phyloP scores from a whole-genome alignment of 306 rosid species.

The Lupinus albus region DNA sequence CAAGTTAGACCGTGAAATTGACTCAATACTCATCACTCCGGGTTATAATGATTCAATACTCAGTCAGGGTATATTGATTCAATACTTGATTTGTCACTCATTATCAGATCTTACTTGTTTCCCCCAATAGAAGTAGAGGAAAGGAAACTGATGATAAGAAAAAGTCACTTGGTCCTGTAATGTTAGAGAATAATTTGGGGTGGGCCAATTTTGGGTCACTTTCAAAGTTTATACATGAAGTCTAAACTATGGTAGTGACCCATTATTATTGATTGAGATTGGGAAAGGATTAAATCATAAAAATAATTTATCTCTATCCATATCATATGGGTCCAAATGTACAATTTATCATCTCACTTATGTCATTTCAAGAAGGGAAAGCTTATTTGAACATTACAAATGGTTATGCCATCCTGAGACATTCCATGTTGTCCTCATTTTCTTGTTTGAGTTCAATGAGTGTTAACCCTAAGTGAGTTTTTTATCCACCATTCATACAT shows the following conservation, averaged over 20 bases:
- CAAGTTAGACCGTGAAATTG: too few relatives aligned
- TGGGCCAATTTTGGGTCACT: slow-evolving; percentile 35
- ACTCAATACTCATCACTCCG: too few relatives aligned
- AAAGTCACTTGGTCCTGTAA: background rate
- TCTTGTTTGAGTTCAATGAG: too few relatives aligned
- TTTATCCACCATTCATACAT: too few relatives aligned
- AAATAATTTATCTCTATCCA: background rate
- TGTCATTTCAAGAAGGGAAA: slow-evolving; percentile 21
- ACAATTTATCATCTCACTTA: background rate
- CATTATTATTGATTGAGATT: slow-evolving; percentile 29
- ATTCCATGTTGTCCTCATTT: too few relatives aligned
- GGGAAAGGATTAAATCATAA: slow-evolving; percentile 7
- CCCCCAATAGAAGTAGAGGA: background rate
- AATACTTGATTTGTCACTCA: background rate
- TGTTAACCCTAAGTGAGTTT: too few relatives aligned
- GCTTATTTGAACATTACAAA: too few relatives aligned
- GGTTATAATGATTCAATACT: slow-evolving; percentile 14
- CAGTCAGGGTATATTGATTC: too few relatives aligned
- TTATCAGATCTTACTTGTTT: background rate
- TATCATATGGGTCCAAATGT: slow-evolving; percentile 21
- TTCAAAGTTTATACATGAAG: background rate
- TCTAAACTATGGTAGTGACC: slow-evolving; percentile 15
- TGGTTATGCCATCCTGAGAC: too few relatives aligned
- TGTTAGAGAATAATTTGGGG: slow-evolving; percentile 29
- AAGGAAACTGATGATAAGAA: background rate